Percentiles rank a stretch among this genome's conserved stretches.
phyloP scores from a whole-genome alignment of 345 rosid genomes.

The Zanthoxylum bungeanum region DNA sequence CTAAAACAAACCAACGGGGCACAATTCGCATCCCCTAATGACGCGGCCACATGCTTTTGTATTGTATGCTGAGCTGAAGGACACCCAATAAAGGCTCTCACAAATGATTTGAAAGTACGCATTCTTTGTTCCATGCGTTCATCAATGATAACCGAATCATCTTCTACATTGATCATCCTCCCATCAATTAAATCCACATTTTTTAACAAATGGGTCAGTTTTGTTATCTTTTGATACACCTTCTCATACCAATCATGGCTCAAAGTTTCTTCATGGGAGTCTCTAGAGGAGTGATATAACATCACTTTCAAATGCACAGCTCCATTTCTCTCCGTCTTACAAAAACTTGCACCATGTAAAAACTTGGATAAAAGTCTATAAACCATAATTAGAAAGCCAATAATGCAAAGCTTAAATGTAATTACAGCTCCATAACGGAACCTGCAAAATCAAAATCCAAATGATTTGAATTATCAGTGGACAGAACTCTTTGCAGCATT shows the following conservation, averaged over 20 bases:
- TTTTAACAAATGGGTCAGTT: conserved; percentile 37
- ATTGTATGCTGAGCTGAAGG: conserved; percentile 50
- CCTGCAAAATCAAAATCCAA: not conserved
- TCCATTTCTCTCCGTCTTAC: conserved; percentile 11
- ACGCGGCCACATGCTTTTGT: conserved; percentile 18
- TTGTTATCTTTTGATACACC: conserved; percentile 41
- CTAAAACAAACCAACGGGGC: conserved; percentile 31
- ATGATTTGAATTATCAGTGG: no score
- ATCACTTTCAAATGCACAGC: conserved; percentile 19
- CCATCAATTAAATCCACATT: conserved; percentile 58
- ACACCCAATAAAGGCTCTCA: conserved; percentile 58
- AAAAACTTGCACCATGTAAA: conserved; percentile 12
- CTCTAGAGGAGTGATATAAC: conserved; percentile 35
- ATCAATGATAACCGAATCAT: conserved; percentile 36
- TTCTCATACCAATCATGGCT: conserved; percentile 48
- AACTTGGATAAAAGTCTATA: conserved; percentile 5
- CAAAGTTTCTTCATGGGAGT: conserved; percentile 26
- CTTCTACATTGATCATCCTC: conserved; percentile 38
- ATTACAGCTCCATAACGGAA: not conserved
- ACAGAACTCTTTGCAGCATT: conserved; percentile 10
- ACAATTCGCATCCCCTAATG: conserved; percentile 14
- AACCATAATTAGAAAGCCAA: conserved; percentile 18
- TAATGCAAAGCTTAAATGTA: not conserved
- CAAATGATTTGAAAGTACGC: conserved; percentile 59
- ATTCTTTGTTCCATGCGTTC: conserved; percentile 36